phyloP scores from a whole-genome alignment of 768 basidiomycete species.

The Phanerochaete carnosa region DNA sequence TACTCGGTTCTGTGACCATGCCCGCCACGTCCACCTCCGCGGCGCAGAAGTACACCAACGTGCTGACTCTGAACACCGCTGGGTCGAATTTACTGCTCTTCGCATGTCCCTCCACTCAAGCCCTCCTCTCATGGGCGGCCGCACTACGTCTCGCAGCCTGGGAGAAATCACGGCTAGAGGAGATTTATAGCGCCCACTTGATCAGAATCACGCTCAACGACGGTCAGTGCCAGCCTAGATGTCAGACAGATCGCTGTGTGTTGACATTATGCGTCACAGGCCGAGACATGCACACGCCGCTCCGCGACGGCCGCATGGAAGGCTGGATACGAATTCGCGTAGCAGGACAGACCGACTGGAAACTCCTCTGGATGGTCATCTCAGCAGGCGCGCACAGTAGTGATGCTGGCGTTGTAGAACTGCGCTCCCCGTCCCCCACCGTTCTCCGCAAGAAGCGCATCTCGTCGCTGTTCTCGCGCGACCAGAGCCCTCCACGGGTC shows the following conservation, averaged over 20 bases:
- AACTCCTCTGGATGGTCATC: slow-evolving; percentile 82
- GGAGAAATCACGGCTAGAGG: slow-evolving; percentile 94
- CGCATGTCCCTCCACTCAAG: slow-evolving; percentile 70
- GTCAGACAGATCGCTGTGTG: not conserved
- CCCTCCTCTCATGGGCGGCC: slow-evolving; percentile 86
- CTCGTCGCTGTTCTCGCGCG: slow-evolving; percentile 65
- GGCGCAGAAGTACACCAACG: slow-evolving; percentile 62
- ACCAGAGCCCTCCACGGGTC: slow-evolving; percentile 27
- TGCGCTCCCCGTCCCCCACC: slow-evolving; percentile 15
- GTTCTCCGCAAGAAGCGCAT: slow-evolving; percentile 47
- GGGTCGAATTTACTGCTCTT: slow-evolving; percentile 89
- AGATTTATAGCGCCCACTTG: slow-evolving; percentile 96
- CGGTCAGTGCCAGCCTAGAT: slow-evolving; percentile 26
- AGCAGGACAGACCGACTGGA: slow-evolving; percentile 98
- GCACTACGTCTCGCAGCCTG: slow-evolving; percentile 87
- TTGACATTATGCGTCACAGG: slow-evolving; percentile 23
- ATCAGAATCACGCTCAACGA: slow-evolving; percentile 71
- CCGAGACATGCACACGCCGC: slow-evolving; percentile 54
- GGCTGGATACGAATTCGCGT: slow-evolving; percentile 90
- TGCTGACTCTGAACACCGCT: slow-evolving; percentile 91
- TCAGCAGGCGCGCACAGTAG: slow-evolving; percentile 35
- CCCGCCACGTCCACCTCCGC: slow-evolving; percentile 50
- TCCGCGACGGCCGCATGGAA: slow-evolving; percentile 75
- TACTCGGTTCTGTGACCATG: slow-evolving; percentile 69
- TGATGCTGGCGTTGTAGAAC: slow-evolving; percentile 23